Conservation (phyloP, 208 protist species). For the Crithidia fasciculata region DNA sequence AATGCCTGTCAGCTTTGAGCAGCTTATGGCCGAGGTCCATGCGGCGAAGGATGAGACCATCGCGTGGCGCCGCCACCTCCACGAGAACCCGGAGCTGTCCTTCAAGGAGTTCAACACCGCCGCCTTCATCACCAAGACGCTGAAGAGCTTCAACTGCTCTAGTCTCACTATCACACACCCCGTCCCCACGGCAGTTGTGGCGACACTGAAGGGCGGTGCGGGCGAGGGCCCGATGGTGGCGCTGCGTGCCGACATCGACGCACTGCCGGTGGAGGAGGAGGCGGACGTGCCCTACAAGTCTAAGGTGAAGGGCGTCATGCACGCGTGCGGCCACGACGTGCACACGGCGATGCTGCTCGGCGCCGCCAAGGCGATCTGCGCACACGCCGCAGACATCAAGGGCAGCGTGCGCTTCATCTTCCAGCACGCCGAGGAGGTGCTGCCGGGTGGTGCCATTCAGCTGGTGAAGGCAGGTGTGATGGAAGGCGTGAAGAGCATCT, state of each 20-base stretch:
- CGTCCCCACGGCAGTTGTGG: constrained; percentile 52
- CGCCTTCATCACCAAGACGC: constrained; percentile 46
- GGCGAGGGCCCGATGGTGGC: constrained; percentile 58
- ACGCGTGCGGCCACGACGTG: constrained; percentile 75
- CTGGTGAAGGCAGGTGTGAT: constrained; percentile 60
- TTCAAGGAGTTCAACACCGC: constrained; percentile 58
- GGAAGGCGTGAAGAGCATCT: constrained; percentile 64
- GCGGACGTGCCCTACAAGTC: constrained; percentile 70
- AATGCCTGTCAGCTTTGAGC: constrained; percentile 29
- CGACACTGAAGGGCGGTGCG: constrained; percentile 59
- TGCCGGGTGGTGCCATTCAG: constrained; percentile 63
- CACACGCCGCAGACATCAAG: constrained; percentile 44
- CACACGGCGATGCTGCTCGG: constrained; percentile 78
- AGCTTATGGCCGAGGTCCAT: constrained; percentile 32
- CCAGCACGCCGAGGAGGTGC: constrained; percentile 74
- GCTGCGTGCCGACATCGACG: constrained; percentile 75
- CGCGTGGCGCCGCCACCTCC: constrained; percentile 69
- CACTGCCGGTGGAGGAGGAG: constrained; percentile 69
- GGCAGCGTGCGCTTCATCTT: constrained; percentile 79
- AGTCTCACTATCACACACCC: constrained; percentile 50
- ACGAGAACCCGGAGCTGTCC: constrained; percentile 56
- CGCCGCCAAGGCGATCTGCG: constrained; percentile 70
- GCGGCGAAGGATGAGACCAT: constrained; percentile 46
- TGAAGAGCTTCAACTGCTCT: constrained; percentile 43
- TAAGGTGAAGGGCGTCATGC: constrained; percentile 61